Conservation (phyloP, 495 filamentous ascomycete species). For the Penicillium longicatenatum region DNA sequence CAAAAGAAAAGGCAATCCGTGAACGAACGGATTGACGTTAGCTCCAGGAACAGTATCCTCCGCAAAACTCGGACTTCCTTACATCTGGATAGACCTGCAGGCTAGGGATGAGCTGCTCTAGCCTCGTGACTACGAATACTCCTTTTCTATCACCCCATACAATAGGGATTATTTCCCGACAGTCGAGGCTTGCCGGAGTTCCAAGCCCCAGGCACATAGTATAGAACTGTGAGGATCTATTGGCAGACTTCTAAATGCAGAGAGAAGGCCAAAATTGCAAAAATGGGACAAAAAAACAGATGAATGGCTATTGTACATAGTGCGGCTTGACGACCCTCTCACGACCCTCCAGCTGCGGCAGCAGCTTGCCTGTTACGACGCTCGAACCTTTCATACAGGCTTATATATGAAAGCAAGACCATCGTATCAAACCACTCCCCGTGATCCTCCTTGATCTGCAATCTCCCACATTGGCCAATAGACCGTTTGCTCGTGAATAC, state of each 20-base stretch:
- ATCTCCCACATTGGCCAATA: constrained; percentile 19
- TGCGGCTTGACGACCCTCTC: constrained; percentile 2
- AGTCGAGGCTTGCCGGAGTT: background rate
- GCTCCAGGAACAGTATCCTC: background rate
- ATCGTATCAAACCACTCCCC: constrained; percentile 29
- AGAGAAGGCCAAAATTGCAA: background rate
- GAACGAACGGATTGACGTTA: constrained; percentile 1
- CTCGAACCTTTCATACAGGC: constrained; percentile 22
- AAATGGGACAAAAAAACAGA: background rate
- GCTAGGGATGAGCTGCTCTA: background rate
- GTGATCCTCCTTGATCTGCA: constrained; percentile 28
- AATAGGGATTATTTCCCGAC: background rate
- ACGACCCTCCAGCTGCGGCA: constrained; percentile 17
- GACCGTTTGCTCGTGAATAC: constrained; percentile 20
- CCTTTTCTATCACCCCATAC: background rate
- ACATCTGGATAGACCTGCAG: background rate
- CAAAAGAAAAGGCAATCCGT: constrained; percentile 11
- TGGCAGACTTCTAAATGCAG: background rate
- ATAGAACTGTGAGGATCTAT: background rate
- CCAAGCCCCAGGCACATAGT: background rate
- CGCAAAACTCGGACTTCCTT: background rate
- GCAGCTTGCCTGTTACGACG: constrained; percentile 14
- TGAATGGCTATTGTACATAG: background rate
- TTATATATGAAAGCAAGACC: constrained; percentile 25
- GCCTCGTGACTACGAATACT: background rate